Conservation (phyloP, 2,329 filamentous ascomycete genomes). For the Hypocrella siamensis region DNA sequence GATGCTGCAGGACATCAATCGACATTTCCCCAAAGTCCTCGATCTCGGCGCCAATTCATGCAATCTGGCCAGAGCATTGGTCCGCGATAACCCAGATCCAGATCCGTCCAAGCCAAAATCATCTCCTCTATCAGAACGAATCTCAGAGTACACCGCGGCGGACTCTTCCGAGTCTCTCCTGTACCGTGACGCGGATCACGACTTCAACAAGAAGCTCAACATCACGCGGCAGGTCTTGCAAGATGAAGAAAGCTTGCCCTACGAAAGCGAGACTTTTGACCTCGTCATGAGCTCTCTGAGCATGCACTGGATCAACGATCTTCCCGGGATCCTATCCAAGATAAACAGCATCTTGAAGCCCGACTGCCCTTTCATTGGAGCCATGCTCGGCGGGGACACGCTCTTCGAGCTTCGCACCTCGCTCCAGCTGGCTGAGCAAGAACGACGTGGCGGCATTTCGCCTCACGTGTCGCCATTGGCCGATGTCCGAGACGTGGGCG, state of each 20-base stretch:
- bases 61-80: constrained; percentile 76
- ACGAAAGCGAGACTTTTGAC: constrained; percentile 64
- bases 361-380: constrained; percentile 80
- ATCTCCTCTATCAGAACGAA: constrained; percentile 52
- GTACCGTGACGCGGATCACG: constrained; percentile 59
- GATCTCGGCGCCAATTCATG: constrained; percentile 93
- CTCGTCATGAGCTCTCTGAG: constrained; percentile 79
- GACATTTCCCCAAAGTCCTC: constrained; percentile 67
- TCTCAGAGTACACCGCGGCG: constrained; percentile 61
- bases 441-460: constrained; percentile 78
- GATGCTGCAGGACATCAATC: constrained; percentile 74
- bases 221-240: constrained; percentile 63
- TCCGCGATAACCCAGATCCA: constrained; percentile 50
- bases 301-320: constrained; percentile 95
- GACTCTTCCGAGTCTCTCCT: constrained; percentile 69
- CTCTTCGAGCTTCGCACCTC: constrained; percentile 88
- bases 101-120: constrained; percentile 38
- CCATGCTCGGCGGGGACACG: constrained; percentile 92
- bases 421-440: constrained; percentile 80
- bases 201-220: constrained; percentile 59
- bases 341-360: constrained; percentile 81
- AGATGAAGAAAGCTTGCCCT: constrained; percentile 62
- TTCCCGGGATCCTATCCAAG: constrained; percentile 70
- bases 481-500: constrained; percentile 82
- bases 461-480: constrained; percentile 84